phyloP scores from a whole-genome alignment of 2,329 filamentous ascomycete genomes.

The Clarireedia hainanense region DNA sequence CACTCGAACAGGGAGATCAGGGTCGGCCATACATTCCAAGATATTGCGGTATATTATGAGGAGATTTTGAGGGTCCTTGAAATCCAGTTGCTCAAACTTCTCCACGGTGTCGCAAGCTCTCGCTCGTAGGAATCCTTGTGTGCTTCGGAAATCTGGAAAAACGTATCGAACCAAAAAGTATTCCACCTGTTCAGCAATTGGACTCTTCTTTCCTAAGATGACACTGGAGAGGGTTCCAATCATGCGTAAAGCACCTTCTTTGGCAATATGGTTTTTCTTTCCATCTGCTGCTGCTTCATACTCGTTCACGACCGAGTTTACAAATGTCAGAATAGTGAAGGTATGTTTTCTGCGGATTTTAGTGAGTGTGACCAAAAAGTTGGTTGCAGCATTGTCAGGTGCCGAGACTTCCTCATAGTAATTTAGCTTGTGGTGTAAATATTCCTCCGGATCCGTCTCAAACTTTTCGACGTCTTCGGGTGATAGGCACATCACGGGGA shows the following conservation, averaged over 20 bases:
- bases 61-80: conserved; percentile 92
- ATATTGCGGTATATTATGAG: conserved; percentile 96
- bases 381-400: conserved; percentile 90
- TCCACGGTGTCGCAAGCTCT: conserved; percentile 95
- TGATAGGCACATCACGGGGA: conserved; percentile 87
- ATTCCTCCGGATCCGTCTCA: conserved; percentile 89
- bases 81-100: conserved; percentile 95
- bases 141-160: conserved; percentile 93
- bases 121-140: conserved; percentile 85
- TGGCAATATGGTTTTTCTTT: conserved; percentile 89
- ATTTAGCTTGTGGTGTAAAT: conserved; percentile 93
- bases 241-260: conserved; percentile 94
- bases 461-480: conserved; percentile 92
- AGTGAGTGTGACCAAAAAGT: conserved; percentile 90
- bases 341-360: conserved; percentile 94
- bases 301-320: conserved; percentile 89
- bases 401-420: conserved; percentile 96
- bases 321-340: conserved; percentile 87
- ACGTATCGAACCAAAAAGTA: conserved; percentile 98
- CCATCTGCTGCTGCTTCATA: conserved; percentile 80
- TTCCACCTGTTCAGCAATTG: conserved; percentile 94
- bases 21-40: conserved; percentile 90
- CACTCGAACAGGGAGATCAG: conserved; percentile 86
- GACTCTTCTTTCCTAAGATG: conserved; percentile 95
- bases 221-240: conserved; percentile 92